phyloP scores from a whole-genome alignment of 2,329 filamentous ascomycete genomes.

The Ophiostoma australiae region DNA sequence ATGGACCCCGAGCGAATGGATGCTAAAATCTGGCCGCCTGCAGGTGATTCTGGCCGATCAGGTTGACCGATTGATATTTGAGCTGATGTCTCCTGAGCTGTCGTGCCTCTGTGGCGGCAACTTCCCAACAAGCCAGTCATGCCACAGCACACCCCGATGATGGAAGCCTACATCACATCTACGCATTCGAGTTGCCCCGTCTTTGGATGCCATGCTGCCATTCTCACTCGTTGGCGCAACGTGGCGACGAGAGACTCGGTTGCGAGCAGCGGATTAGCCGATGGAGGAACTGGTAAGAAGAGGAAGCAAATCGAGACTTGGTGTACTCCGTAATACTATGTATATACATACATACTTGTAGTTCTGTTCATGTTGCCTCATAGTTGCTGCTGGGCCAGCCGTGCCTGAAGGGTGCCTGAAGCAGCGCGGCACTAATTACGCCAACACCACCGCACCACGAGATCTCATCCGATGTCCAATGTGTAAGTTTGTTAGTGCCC shows the following conservation, averaged over 20 bases:
- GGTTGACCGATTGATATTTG: too few species aligned
- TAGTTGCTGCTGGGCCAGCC: background rate
- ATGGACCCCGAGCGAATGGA: background rate
- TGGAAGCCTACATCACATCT: background rate
- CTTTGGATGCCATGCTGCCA: background rate
- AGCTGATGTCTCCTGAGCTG: too few species aligned
- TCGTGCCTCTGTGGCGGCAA: too few species aligned
- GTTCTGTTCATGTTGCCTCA: background rate
- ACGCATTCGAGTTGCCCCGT: background rate
- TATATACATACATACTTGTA: background rate
- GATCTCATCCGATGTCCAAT: background rate
- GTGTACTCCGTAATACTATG: too few species aligned
- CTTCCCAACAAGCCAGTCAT: too few species aligned
- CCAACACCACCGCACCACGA: background rate
- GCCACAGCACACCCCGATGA: too few species aligned
- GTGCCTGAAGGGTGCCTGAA: background rate
- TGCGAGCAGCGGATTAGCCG: too few species aligned
- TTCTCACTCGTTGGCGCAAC: background rate
- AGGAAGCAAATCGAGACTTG: background rate
- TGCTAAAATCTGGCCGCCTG: background rate
- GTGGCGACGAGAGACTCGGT: too few species aligned
- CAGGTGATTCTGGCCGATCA: background rate
- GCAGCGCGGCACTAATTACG: background rate
- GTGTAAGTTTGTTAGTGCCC: background rate
- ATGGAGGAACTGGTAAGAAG: background rate